These are phyloP conservation scores for Globisporangium cylindrosporum DNA, from an alignment of 352 stramenopile species.

Conservation along the genomic window DNA sequence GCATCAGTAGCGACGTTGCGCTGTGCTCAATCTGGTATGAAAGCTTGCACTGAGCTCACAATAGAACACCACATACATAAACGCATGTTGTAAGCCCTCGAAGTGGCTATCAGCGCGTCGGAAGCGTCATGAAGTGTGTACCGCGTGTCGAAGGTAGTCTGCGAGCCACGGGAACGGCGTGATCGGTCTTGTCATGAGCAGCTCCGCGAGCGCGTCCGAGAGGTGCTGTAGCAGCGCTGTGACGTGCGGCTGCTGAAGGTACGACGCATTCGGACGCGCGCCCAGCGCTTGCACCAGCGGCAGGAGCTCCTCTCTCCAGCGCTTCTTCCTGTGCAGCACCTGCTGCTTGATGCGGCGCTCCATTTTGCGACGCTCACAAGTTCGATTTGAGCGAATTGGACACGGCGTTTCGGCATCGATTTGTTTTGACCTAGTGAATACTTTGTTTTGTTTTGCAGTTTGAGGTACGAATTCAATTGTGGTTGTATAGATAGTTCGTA, in stretches of 20 bases:
- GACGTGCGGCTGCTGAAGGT: constrained; percentile 29
- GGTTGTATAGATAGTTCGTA: neutral
- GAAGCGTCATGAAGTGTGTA: constrained; percentile 11
- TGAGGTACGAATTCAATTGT: neutral
- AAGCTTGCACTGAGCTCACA: constrained; percentile 47
- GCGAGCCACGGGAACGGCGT: constrained; percentile 48
- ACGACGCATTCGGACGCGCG: constrained; percentile 40
- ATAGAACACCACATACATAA: neutral
- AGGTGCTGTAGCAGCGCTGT: constrained; percentile 50
- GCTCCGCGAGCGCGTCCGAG: constrained; percentile 36
- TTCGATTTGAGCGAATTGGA: neutral
- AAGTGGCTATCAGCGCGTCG: neutral
- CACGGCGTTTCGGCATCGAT: neutral
- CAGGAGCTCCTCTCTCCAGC: constrained; percentile 29
- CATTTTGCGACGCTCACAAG: neutral
- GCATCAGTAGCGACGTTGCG: constrained; percentile 35
- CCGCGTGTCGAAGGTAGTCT: constrained; percentile 55
- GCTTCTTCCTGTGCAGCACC: constrained; percentile 18
- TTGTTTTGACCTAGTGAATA: neutral
- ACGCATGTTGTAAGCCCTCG: no score
- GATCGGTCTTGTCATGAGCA: constrained; percentile 50
- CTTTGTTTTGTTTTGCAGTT: neutral
- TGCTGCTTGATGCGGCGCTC: constrained; percentile 8
- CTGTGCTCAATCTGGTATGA: constrained; percentile 44
- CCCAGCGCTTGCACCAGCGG: constrained; percentile 22